Base-by-base conservation (phyloP, 495 filamentous ascomycete species). In the Barbatosphaeria neglecta region DNA sequence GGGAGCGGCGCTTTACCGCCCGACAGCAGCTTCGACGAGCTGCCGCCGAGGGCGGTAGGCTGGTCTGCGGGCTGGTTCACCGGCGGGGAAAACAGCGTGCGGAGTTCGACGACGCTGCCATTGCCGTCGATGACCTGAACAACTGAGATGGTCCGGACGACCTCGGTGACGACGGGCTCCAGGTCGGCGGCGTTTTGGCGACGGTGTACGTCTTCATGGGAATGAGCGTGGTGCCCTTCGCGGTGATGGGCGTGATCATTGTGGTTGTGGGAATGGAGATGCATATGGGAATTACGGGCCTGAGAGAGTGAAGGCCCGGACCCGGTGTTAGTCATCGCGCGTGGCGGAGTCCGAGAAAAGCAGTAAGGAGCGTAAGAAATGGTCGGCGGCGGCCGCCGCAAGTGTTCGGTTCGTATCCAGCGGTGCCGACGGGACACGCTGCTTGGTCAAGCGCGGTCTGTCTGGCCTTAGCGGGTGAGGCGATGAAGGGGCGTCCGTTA, bases 271-370 rank as follows among this genome's bases (percentile, higher is more conserved):
- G 57, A 48, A 44, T 60, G 51, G 44, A 49, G 60, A 35, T 60
- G 58, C 47, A 57, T 54, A 50, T 64, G 52, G 48, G 53, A 52
- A 37, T 43, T 54, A 53, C 66, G 70, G 68, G 67, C 58, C 70
- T 73, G 70, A 73, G 64, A 51, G 70, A 73, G 70, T 72, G 70
- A 71, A 71, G 70, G 59, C 67, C 68, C 67, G 60, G 55, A 60
- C 54, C 57, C 62, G 58, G 59, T 60, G 61, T 68, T 68, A 61
- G 70, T 69, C 70, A 73, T 73, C 50, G 65, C 59, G 67, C 45
- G 64, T 61, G 59, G 55, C 58, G 61, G 57, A 57, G 62, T 53
- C 40, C 31, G 41, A 41, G 44, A 47, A 24, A 46, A 45, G 50
- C 47, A 15, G 8, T n/a, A 43, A 44, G 45, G 48, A 44, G 43